Conservation (phyloP, 805 yeast species). For the Jamesozyma hellenica region DNA sequence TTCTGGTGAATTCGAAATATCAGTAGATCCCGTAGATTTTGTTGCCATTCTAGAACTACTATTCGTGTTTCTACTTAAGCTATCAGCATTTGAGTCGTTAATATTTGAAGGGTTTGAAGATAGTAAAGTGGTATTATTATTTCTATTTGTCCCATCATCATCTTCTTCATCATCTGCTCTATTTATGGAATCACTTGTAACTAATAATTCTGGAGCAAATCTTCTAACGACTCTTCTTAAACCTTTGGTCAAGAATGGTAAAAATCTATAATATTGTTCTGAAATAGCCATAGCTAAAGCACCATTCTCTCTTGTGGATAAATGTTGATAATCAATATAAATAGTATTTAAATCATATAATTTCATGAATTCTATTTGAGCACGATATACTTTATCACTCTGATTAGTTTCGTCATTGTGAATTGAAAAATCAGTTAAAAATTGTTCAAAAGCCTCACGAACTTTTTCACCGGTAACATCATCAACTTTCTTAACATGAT, state of each 20-base stretch:
- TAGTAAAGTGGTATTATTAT: conserved; percentile 1
- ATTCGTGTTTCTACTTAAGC: conserved; percentile 5
- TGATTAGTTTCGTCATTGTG: conserved; percentile 24
- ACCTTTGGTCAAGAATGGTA: conserved; percentile 74
- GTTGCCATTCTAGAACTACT: conserved; percentile 19
- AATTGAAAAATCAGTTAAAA: conserved; percentile 56
- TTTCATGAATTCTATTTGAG: conserved; percentile 75
- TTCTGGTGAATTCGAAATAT: conserved; percentile 37
- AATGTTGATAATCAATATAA: conserved; percentile 76
- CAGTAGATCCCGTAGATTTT: conserved; percentile 28
- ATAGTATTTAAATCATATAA: conserved; percentile 65
- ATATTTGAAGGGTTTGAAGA: conserved; percentile 8
- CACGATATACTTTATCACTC: conserved; percentile 53
- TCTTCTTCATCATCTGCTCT: conserved; percentile 14
- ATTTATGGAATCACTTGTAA: conserved; percentile 31
- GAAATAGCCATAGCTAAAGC: conserved; percentile 80
- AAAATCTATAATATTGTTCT: conserved; percentile 86
- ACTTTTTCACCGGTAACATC: conserved; percentile 93
- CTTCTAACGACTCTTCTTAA: conserved; percentile 61
- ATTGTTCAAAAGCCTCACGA: conserved; percentile 79
- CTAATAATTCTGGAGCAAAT: conserved; percentile 63
- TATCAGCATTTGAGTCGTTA: conserved; percentile 5
- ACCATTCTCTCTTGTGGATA: conserved; percentile 68
- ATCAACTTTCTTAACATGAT: conserved; percentile 72
- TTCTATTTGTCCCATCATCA: conserved; percentile 27